phyloP scores from a whole-genome alignment of 768 basidiomycete genomes.

The Tricholoma matsutake region DNA sequence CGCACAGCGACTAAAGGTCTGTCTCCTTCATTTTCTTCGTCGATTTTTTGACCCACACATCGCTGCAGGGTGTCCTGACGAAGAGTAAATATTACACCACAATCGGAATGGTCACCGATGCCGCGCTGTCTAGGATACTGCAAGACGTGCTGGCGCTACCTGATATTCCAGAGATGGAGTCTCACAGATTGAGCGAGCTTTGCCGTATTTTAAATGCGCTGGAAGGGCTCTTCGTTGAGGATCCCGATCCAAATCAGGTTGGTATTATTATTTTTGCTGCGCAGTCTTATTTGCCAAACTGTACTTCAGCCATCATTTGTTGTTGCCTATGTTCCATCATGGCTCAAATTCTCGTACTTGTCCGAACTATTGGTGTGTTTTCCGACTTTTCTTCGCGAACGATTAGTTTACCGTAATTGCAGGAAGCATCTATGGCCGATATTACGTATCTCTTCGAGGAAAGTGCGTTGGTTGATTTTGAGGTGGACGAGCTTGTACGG shows the following conservation, averaged over 20 bases:
- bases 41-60: background rate
- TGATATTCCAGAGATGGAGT: constrained; percentile 89
- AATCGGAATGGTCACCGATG: constrained; percentile 68
- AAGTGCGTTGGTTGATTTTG: constrained; percentile 88
- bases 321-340: constrained; percentile 83
- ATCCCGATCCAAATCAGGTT: constrained; percentile 55
- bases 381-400: background rate
- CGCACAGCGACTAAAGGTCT: constrained; percentile 72
- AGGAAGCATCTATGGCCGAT: constrained; percentile 93
- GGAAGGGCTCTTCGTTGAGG: constrained; percentile 77
- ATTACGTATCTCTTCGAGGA: constrained; percentile 90
- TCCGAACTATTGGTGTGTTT: constrained; percentile 81
- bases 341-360: constrained; percentile 94
- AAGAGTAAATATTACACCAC: constrained; percentile 70
- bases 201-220: constrained; percentile 75
- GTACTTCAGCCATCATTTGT: constrained; percentile 66
- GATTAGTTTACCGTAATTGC: constrained; percentile 4
- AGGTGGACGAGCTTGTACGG: constrained; percentile 74
- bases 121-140: constrained; percentile 63
- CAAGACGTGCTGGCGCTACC: constrained; percentile 70
- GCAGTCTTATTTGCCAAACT: background rate
- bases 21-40: constrained; percentile 11
- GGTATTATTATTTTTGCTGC: constrained; percentile 14
- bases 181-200: constrained; percentile 77
- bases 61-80: constrained; percentile 57